phyloP scores from a whole-genome alignment of 2,329 filamentous ascomycete genomes.

The Akanthomyces dipterigenus region DNA sequence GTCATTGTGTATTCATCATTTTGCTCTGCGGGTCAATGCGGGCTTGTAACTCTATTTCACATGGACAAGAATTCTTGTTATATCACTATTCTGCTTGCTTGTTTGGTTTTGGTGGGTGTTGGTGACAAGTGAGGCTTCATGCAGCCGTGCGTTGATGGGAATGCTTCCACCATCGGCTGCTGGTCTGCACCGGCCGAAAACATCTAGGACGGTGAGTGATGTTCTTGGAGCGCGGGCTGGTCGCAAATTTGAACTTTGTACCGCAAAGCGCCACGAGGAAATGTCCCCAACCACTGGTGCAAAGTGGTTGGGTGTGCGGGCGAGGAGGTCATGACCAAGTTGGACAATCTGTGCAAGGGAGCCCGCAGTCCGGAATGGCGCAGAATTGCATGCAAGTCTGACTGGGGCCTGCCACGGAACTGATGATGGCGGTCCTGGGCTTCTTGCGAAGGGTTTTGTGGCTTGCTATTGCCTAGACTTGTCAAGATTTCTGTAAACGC shows the following conservation, averaged over 20 bases:
- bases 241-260: neutral
- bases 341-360: neutral
- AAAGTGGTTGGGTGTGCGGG: neutral
- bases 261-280: neutral
- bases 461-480: too few species aligned
- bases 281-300: neutral
- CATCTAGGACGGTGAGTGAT: too few species aligned
- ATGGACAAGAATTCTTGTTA: neutral
- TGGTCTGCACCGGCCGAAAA: neutral
- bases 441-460: neutral
- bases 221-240: neutral
- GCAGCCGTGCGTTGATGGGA: neutral
- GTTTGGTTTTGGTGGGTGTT: too few species aligned
- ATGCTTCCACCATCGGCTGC: neutral
- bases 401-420: neutral
- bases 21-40: neutral
- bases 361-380: neutral
- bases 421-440: too few species aligned
- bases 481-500: too few species aligned
- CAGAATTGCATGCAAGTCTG: neutral
- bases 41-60: neutral
- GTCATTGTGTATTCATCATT: neutral
- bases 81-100: too few species aligned
- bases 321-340: neutral
- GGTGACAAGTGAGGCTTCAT: too few species aligned